phyloP scores from a whole-genome alignment of 2,329 filamentous ascomycete species.

The Nannizzia gypsea region DNA sequence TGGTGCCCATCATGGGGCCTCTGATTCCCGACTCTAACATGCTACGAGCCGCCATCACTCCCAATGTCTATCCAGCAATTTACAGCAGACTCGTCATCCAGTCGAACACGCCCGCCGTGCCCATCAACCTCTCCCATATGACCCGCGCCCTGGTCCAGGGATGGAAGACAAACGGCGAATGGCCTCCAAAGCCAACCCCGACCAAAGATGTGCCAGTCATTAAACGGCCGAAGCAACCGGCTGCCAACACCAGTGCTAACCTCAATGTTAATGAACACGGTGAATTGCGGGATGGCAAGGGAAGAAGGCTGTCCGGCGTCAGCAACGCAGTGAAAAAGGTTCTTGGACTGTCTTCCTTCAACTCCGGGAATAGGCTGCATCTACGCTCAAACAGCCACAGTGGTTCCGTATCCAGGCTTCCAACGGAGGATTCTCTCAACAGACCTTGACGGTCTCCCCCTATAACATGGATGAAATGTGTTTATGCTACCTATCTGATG shows the following conservation, averaged over 20 bases:
- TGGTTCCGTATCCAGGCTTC: background rate
- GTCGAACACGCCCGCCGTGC: slow-evolving; percentile 68
- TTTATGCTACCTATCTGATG: background rate
- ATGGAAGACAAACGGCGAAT: slow-evolving; percentile 88
- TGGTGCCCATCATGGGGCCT: slow-evolving; percentile 59
- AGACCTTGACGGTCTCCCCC: background rate
- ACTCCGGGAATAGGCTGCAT: slow-evolving; percentile 27
- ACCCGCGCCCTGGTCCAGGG: slow-evolving; percentile 70
- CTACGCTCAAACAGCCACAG: slow-evolving; percentile 24
- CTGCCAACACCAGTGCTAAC: background rate
- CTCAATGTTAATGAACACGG: background rate
- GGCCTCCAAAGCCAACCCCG: slow-evolving; percentile 57
- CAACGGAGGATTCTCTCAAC: background rate
- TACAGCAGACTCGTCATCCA: slow-evolving; percentile 82
- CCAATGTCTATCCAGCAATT: slow-evolving; percentile 63
- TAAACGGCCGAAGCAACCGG: slow-evolving; percentile 5
- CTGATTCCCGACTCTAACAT: slow-evolving; percentile 62
- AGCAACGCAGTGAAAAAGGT: slow-evolving; percentile 33
- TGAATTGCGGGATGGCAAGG: background rate
- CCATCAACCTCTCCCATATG: slow-evolving; percentile 76
- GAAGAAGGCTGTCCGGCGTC: slow-evolving; percentile 23
- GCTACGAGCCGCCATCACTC: slow-evolving; percentile 64
- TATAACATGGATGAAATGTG: background rate
- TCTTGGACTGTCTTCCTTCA: slow-evolving; percentile 25
- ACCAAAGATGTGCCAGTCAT: slow-evolving; percentile 18